Conservation (phyloP, 441 rosid species). For the Capsella rubella region DNA sequence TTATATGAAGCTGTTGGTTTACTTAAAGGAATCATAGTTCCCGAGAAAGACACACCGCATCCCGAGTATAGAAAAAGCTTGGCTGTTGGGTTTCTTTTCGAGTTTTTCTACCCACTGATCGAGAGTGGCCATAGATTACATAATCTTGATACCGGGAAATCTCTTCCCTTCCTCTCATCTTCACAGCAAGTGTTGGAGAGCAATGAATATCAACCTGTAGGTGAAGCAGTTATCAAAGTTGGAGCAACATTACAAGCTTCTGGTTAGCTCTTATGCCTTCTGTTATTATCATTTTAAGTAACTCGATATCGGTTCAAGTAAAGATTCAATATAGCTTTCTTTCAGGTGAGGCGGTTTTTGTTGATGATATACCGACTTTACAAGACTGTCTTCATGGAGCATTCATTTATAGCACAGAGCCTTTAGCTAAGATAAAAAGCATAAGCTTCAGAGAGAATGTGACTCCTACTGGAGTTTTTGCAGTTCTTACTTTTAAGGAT, state of each 20-base stretch:
- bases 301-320: conserved; percentile 13
- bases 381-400: conserved; percentile 75
- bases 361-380: conserved; percentile 91
- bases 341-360: conserved; percentile 84
- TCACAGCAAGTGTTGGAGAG: conserved; percentile 68
- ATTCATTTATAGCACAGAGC: conserved; percentile 75
- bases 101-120: conserved; percentile 59
- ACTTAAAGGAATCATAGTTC: conserved; percentile 57
- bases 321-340: conserved; percentile 8
- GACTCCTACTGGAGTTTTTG: conserved; percentile 48
- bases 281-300: neutral
- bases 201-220: conserved; percentile 69
- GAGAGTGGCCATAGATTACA: conserved; percentile 25
- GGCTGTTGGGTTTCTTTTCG: conserved; percentile 74
- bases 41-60: conserved; percentile 56
- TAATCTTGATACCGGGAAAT: conserved; percentile 31
- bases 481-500: conserved; percentile 63
- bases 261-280: conserved; percentile 55
- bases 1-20: conserved; percentile 63
- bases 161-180: conserved; percentile 57
- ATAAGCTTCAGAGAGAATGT: conserved; percentile 50
- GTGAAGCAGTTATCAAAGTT: conserved; percentile 62
- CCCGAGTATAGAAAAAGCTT: conserved; percentile 74
- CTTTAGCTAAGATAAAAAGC: conserved; percentile 64
- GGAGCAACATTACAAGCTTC: conserved; percentile 87